Conservation (phyloP, 1,139 yeast genomes). For the Lodderomyces beijingensis region DNA sequence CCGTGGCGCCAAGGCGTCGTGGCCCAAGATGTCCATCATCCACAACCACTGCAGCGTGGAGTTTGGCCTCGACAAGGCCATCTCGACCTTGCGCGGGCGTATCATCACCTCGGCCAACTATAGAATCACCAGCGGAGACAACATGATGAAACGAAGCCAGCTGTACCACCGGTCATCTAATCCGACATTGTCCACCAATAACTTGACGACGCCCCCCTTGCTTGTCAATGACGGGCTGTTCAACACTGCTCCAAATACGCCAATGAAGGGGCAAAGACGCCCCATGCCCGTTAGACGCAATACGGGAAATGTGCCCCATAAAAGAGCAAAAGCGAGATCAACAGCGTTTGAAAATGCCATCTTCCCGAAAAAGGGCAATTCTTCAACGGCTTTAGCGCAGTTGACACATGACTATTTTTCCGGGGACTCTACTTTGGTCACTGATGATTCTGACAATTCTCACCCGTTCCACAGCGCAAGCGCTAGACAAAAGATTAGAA, state of each 20-base stretch:
- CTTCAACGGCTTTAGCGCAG: conserved; percentile 26
- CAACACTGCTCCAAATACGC: conserved; percentile 13
- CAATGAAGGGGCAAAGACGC: conserved; percentile 9
- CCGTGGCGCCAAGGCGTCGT: conserved; percentile 86
- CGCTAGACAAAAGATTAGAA: conserved; percentile 19
- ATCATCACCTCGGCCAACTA: conserved; percentile 41
- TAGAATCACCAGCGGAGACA: conserved; percentile 6
- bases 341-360: conserved; percentile 10
- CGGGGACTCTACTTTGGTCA: conserved; percentile 13
- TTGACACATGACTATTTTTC: conserved; percentile 14
- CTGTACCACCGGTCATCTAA: conserved; percentile 9
- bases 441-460: conserved; percentile 12
- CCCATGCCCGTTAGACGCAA: conserved; percentile 22
- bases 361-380: conserved; percentile 19
- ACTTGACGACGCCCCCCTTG: neutral
- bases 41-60: conserved; percentile 88
- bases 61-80: conserved; percentile 78
- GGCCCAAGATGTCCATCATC: conserved; percentile 86
- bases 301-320: conserved; percentile 11
- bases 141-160: conserved; percentile 8
- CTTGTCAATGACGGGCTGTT: conserved; percentile 1
- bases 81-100: conserved; percentile 61
- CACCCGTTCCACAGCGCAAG: neutral
- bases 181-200: neutral
- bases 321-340: conserved; percentile 15